Evolutionary conservation across 352 stramenopile genomes (phyloP).

Genomic region (Phytopythium montanum): DNA sequence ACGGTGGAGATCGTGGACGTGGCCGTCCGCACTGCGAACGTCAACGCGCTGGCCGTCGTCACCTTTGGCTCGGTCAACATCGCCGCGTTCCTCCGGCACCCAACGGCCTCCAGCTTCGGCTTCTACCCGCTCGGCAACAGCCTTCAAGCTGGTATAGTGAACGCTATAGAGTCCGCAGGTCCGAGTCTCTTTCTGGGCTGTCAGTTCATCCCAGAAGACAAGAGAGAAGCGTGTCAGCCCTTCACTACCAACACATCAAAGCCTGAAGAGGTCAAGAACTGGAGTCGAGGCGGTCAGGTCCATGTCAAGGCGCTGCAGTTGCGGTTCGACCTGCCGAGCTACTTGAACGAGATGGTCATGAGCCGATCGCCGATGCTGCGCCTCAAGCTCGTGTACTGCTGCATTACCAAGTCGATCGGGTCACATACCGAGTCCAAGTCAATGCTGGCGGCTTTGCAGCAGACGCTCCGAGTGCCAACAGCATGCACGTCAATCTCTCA

Average conservation of each 20-base stretch:
- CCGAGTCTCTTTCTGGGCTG: conserved; percentile 31
- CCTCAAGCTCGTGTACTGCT: conserved; percentile 8
- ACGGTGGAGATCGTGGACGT: conserved; percentile 41
- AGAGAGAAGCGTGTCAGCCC: conserved; percentile 5
- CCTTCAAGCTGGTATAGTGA: too few species aligned
- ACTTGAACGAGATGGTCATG: conserved; percentile 15
- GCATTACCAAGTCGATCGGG: neutral
- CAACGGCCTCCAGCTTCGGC: conserved; percentile 24
- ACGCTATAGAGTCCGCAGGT: neutral
- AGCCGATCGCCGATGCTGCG: conserved; percentile 11
- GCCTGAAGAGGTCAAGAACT: conserved; percentile 1
- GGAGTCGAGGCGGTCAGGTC: conserved; percentile 14
- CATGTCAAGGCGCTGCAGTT: conserved; percentile 27
- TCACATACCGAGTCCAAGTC: neutral
- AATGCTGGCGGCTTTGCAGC: neutral
- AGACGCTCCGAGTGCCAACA: neutral
- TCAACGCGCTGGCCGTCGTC: conserved; percentile 26
- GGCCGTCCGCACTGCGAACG: conserved; percentile 28
- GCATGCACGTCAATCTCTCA: neutral
- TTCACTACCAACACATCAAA: conserved; percentile 1
- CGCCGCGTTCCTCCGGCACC: conserved; percentile 26
- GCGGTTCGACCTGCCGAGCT: conserved; percentile 16
- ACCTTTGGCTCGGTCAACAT: conserved; percentile 34
- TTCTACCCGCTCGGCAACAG: conserved; percentile 18
- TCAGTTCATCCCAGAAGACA: conserved; percentile 34